Evolutionary conservation across 148 eudicot genomes (phyloP), one percentile per base, ranked within the genome.

Genomic region (Rhododendron simsii): DNA sequence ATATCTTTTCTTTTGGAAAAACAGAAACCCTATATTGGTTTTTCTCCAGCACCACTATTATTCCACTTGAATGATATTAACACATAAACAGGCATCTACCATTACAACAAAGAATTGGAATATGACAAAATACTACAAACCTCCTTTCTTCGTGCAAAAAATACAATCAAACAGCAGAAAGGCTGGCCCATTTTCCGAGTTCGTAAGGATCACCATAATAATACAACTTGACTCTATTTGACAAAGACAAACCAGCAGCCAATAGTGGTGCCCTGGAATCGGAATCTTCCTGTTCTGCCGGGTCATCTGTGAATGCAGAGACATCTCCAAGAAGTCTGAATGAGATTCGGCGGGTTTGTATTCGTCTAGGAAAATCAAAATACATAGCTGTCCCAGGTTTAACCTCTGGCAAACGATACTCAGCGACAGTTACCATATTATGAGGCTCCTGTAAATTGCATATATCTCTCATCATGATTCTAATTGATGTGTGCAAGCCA

Each of bases 201-300:
- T 96, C 99, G 82, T 93, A 95, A 1, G 99, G 98, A 83, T 97
- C 98, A 45, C 94, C 99, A 81, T 95, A 95, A 86, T 97, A 91
- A 87, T 92, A 97, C 80, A 97, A 81, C 89, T 97, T 97, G 50
- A 97, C 85, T 91, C 94, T 93, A 89, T 93, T 95, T 61, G 96
- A 90, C 91, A 97, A 83, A 63, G 95, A 92, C 90, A 96, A 88
- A 20, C 98, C 98, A 16, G 94, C 77, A 47, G 99, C 95, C 89
- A 93, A 69, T 12, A 92, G 90, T 11, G 90, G 88, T 74, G 86
- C 89, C 87, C 90, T 91, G 85, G 65, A 88, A 71, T 95, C 95
- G 18, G 89, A 78, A 85, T 92, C 96, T 84, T 95, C 98, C 86
- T 89, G 95, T 83, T 96, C 99, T 23, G 92, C 7, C 2, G 92